Conservation (phyloP, 176 grass and related monocot species). For the Cymbopogon citratus region DNA sequence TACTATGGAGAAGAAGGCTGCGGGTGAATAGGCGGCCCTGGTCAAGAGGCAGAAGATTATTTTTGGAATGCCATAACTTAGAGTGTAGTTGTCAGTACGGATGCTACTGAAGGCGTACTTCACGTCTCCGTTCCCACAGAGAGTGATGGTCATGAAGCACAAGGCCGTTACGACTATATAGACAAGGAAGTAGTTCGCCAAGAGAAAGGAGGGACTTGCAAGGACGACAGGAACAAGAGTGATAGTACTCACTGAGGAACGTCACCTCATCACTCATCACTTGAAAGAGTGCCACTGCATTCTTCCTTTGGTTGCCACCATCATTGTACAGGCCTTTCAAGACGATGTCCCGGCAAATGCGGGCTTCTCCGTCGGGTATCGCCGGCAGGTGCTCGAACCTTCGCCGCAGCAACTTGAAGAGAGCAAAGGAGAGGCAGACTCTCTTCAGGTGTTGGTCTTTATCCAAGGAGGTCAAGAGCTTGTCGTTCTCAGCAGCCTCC, state of each 20-base stretch:
- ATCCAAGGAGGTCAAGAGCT: too few species aligned
- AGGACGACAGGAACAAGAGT: neutral
- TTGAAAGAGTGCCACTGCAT: too few species aligned
- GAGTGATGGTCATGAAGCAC: neutral
- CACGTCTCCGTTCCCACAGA: neutral
- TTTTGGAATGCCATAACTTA: too few species aligned
- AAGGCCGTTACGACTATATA: neutral
- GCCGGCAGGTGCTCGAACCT: neutral
- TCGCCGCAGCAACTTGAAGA: neutral
- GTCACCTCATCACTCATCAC: too few species aligned
- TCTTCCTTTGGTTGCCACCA: too few species aligned
- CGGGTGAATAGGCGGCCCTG: too few species aligned
- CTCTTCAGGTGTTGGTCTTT: neutral
- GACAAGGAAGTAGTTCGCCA: neutral
- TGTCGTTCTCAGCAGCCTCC: too few species aligned
- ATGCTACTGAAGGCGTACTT: neutral
- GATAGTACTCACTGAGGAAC: neutral
- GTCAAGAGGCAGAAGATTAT: too few species aligned
- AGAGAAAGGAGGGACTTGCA: neutral
- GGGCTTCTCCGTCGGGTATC: neutral
- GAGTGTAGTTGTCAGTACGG: neutral
- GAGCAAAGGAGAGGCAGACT: neutral
- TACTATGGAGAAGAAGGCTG: too few species aligned
- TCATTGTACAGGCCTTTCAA: neutral
- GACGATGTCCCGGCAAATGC: neutral